Base-by-base conservation (phyloP, 2,329 filamentous ascomycete species). In the Beauveria sp. region DNA sequence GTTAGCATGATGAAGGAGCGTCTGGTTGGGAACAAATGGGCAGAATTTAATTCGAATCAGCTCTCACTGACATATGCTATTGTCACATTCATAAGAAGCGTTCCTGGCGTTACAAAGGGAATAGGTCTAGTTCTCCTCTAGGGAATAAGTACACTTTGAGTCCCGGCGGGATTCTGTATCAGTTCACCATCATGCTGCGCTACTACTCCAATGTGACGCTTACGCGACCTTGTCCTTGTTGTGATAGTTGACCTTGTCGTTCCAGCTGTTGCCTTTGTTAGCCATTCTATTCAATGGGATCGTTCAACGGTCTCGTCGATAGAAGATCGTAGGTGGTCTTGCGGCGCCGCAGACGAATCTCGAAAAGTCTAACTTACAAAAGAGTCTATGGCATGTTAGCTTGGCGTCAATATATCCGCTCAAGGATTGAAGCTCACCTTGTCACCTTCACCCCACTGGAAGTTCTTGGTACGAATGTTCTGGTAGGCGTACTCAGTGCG, bases 381-480 rank as follows among this genome's bases (percentile, higher is more conserved):
- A 88, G 68, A 69, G 87, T 88, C 87, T 87, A 24, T 46, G 48
- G 24, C 18, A 18, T 64, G 67, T 75, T 66, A 75, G 72, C 60
- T 63, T 61, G 8, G 20, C 22, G 20, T 46, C 31, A 50, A 45
- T 43, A 46, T 38, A 24, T 48, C 62, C 14, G 38, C 38, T 5
- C 5, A 18, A 62, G 28, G 31, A 14, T 42, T 10, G 16, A 34
- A 40, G 64, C 75, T 73, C 62, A 91, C 90, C 90, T 98, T 95
- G 81, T 99, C 95, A 74, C 95, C 95, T 74, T 98, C 83, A 68
- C 93, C 93, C 90, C 90, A 99, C 73, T 86, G 87, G 83, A 79
- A 99, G 86, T 96, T 97, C 88, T 95, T 97, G 76, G 86, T 85
- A 75, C 95, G 90, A 77, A 99, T 90, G 84, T 99, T 99, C 86